phyloP scores from a whole-genome alignment of 2,329 filamentous ascomycete genomes.

The Fusarium equiseti region DNA sequence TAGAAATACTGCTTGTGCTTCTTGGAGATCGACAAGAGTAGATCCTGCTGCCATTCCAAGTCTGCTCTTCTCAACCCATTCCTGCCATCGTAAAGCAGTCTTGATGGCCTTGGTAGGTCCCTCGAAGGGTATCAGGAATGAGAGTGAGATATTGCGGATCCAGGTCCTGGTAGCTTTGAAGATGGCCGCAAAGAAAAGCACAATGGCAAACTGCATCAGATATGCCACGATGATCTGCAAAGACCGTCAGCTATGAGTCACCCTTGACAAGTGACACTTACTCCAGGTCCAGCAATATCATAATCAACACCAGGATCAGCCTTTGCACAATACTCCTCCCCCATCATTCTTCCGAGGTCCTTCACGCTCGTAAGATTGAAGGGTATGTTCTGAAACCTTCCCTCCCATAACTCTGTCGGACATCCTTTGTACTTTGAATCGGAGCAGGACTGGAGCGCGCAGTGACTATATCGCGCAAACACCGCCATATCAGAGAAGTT shows the following conservation, averaged over 20 bases:
- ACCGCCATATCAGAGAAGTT: rapidly evolving
- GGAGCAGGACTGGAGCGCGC: not conserved
- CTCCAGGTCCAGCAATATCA: constrained; percentile 29
- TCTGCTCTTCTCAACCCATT: rapidly evolving
- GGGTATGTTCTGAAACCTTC: not conserved
- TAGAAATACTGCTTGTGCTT: constrained; percentile 15
- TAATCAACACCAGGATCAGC: constrained; percentile 4
- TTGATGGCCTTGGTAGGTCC: rapidly evolving
- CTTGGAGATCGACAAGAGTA: constrained; percentile 1
- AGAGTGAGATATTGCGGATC: rapidly evolving
- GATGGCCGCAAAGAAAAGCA: rapidly evolving
- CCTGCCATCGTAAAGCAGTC: rapidly evolving
- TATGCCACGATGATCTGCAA: constrained; percentile 6
- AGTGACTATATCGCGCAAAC: not conserved
- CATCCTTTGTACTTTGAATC: not conserved
- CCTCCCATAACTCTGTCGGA: not conserved
- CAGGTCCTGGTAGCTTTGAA: not conserved
- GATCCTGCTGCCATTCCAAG: not conserved
- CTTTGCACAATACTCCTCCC: not conserved
- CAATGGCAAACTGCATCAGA: not conserved
- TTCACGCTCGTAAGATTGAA: not conserved
- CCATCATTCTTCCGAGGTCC: not conserved
- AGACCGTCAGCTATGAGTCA: not conserved
- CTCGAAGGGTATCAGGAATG: not conserved
- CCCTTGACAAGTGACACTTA: not conserved